Evolutionary conservation across 2,329 filamentous ascomycete genomes (phyloP).

Genomic region (Venturia aucupariae): DNA sequence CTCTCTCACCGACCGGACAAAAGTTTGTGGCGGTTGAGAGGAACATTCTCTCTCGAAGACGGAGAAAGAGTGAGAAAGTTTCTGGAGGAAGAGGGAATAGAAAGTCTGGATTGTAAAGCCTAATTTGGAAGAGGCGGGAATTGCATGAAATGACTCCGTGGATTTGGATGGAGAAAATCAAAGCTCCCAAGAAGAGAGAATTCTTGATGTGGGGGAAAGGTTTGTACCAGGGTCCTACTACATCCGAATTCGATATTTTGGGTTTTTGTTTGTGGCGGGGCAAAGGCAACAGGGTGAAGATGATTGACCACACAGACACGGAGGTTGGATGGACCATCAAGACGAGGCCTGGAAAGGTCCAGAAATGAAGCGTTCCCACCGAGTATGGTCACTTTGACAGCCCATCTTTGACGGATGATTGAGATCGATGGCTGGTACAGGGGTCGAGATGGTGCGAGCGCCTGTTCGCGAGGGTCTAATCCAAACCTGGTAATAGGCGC

Average conservation of each 20-base stretch:
- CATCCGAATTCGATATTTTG: slow-evolving; percentile 37
- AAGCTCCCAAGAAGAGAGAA: slow-evolving; percentile 25
- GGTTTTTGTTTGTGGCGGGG: slow-evolving; percentile 33
- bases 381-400: slow-evolving; percentile 40
- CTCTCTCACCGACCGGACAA: slow-evolving; percentile 19
- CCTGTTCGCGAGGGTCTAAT: background rate
- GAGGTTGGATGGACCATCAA: slow-evolving; percentile 36
- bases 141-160: slow-evolving; percentile 33
- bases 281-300: slow-evolving; percentile 17
- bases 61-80: slow-evolving; percentile 20
- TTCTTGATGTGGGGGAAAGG: slow-evolving; percentile 26
- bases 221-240: slow-evolving; percentile 27
- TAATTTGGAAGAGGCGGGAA: slow-evolving; percentile 35
- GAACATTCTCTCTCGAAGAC: slow-evolving; percentile 22
- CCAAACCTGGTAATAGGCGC: background rate
- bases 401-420: slow-evolving; percentile 24
- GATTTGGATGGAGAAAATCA: slow-evolving; percentile 34
- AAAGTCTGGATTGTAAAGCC: slow-evolving; percentile 34
- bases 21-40: slow-evolving; percentile 20
- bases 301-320: slow-evolving; percentile 30
- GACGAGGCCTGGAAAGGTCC: slow-evolving; percentile 30
- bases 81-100: slow-evolving; percentile 16
- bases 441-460: background rate
- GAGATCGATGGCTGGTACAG: background rate
- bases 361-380: slow-evolving; percentile 41